Conservation (phyloP, 2,329 filamentous ascomycete genomes). For the Colletotrichum caudatum region DNA sequence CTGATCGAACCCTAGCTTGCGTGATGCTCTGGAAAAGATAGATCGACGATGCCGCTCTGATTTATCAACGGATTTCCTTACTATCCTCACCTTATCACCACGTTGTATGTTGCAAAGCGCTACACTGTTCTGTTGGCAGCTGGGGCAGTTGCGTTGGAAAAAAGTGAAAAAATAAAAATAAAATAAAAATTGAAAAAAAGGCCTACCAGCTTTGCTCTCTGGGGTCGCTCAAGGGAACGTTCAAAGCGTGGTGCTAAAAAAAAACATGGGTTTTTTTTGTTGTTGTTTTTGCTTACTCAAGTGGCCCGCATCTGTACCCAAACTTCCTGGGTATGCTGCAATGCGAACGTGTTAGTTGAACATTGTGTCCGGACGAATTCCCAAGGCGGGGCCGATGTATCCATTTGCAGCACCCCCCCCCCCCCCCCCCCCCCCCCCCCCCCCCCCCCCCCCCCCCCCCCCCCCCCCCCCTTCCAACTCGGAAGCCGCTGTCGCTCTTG, state of each 20-base stretch:
- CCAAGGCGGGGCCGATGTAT: too few relatives aligned
- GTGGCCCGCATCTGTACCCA: too few relatives aligned
- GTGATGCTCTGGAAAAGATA: neutral
- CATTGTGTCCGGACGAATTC: neutral
- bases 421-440: neutral
- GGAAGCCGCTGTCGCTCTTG: neutral
- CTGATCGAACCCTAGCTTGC: neutral
- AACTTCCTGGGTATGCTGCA: too few relatives aligned
- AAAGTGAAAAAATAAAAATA: too few relatives aligned
- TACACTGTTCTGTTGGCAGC: neutral
- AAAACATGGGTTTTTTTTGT: too few relatives aligned
- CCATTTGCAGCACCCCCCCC: neutral
- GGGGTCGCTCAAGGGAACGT: neutral
- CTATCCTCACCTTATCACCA: neutral
- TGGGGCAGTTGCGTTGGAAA: neutral
- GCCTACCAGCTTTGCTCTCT: too few relatives aligned
- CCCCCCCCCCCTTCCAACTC: neutral
- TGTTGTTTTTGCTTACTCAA: too few relatives aligned
- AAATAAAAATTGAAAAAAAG: too few relatives aligned
- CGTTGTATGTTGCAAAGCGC: neutral
- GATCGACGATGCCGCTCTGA: neutral
- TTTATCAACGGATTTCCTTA: neutral
- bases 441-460: neutral
- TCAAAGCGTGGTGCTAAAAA: neutral
- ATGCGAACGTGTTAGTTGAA: too few relatives aligned